Evolutionary conservation across 805 yeast genomes (phyloP).

Genomic region (Candida stauntonica): DNA sequence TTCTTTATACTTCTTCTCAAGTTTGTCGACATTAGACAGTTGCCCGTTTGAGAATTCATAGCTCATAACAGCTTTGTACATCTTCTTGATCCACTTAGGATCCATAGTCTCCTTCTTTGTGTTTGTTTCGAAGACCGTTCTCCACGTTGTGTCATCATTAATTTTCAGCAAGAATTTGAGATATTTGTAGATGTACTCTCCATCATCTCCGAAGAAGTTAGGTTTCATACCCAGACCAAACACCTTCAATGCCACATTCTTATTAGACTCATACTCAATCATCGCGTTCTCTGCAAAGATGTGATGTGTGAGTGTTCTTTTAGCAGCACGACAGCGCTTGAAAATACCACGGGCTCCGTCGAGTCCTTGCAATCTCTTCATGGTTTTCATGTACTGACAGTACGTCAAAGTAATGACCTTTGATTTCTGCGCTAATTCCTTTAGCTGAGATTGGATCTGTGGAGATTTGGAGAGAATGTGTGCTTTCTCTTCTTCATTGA

Average conservation of each 20-base stretch:
- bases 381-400: conserved; percentile 63
- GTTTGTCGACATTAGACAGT: conserved; percentile 55
- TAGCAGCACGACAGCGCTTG: conserved; percentile 59
- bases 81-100: conserved; percentile 35
- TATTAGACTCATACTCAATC: conserved; percentile 64
- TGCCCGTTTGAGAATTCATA: conserved; percentile 73
- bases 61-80: conserved; percentile 56
- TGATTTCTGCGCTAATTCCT: conserved; percentile 17
- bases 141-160: conserved; percentile 66
- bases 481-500: conserved; percentile 10
- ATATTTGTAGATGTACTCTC: conserved; percentile 63
- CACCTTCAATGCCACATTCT: conserved; percentile 61
- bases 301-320: conserved; percentile 56
- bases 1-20: conserved; percentile 63
- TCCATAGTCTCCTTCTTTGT: conserved; percentile 29
- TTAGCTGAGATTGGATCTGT: conserved; percentile 8
- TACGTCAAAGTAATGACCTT: conserved; percentile 59
- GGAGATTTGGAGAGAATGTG: conserved; percentile 13
- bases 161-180: conserved; percentile 64
- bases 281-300: conserved; percentile 78
- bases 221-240: conserved; percentile 73
- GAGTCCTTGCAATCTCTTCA: conserved; percentile 63
- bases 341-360: conserved; percentile 72
- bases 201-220: conserved; percentile 43
- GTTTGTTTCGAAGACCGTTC: conserved; percentile 80